Evolutionary conservation across 768 basidiomycete species (phyloP).

Genomic region (Tephrocybe sp.): DNA sequence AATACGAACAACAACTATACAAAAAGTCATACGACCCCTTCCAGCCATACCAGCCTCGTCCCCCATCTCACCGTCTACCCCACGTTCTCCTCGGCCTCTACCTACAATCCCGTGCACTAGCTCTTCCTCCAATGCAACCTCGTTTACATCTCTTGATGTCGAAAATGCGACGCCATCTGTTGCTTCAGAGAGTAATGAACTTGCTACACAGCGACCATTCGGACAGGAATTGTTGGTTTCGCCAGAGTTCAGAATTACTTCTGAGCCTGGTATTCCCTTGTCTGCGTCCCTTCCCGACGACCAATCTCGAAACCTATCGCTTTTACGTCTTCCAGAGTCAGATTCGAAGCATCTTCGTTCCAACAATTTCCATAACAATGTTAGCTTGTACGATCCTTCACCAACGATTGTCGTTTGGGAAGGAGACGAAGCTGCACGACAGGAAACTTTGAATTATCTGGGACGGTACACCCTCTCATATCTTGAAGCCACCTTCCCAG

Average conservation of each 20-base stretch:
- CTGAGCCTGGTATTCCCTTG: no score
- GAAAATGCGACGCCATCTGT: background rate
- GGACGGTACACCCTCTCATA: constrained; percentile 5
- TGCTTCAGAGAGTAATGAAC: background rate
- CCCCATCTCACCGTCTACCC: background rate
- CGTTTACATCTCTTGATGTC: background rate
- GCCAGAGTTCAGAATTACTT: no score
- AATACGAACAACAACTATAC: no score
- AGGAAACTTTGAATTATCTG: no score
- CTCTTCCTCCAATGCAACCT: background rate
- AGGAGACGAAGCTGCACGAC: no score
- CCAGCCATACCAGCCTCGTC: constrained; percentile 16
- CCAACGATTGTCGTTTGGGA: no score
- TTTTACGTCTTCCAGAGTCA: background rate
- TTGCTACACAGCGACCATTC: no score
- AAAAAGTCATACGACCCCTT: constrained; percentile 15
- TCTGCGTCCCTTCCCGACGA: no score
- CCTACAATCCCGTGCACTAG: constrained; percentile 15
- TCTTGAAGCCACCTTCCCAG: constrained; percentile 8
- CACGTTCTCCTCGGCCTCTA: constrained; percentile 12
- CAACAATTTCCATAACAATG: no score
- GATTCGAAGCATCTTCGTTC: no score
- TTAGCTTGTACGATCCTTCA: no score
- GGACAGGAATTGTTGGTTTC: no score
- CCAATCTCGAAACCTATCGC: background rate